These are phyloP conservation scores for Cladosporium sp. DNA, from an alignment of 2,329 filamentous ascomycete species.

Conservation along the genomic window DNA sequence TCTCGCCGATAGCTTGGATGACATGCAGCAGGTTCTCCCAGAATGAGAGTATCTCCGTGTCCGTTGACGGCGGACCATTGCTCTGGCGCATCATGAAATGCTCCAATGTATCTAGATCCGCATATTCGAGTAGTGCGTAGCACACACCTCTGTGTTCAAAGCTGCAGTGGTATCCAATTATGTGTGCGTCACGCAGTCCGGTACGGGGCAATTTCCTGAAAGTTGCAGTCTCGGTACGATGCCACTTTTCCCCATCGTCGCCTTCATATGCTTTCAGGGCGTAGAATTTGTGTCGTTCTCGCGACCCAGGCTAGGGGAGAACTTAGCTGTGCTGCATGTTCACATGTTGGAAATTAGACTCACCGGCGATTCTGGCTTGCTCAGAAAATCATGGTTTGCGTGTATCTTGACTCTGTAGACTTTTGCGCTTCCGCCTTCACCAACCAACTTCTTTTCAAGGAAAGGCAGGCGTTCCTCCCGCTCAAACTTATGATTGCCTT, in stretches of 20 bases:
- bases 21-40: constrained; percentile 36
- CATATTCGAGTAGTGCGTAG: constrained; percentile 41
- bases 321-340: no score
- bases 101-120: constrained; percentile 37
- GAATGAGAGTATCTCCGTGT: constrained; percentile 35
- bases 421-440: neutral
- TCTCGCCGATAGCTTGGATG: constrained; percentile 30
- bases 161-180: constrained; percentile 32
- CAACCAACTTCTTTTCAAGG: neutral
- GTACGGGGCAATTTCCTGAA: neutral
- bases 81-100: constrained; percentile 30
- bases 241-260: neutral
- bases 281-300: constrained; percentile 1
- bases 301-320: no score
- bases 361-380: no score
- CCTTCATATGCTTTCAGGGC: constrained; percentile 20
- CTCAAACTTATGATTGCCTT: no score
- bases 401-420: constrained; percentile 16
- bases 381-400: constrained; percentile 4
- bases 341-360: neutral
- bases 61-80: constrained; percentile 21
- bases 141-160: constrained; percentile 30
- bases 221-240: neutral
- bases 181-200: neutral
- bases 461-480: neutral